phyloP scores from a whole-genome alignment of 306 rosid species.

The Dalbergia cochinchinensis region DNA sequence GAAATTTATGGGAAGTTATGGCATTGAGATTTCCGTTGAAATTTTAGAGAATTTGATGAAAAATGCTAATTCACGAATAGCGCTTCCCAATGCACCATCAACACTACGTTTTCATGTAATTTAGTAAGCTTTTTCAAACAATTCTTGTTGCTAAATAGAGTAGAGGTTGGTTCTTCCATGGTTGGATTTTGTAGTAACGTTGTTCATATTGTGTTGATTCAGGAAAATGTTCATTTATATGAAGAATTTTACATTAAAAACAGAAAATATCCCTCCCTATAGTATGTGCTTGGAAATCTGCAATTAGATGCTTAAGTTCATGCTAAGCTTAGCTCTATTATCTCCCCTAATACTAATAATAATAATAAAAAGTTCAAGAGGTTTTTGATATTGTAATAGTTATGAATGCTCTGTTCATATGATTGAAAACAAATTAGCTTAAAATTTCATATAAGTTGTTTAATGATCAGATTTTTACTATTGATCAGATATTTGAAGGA shows the following conservation, averaged over 20 bases:
- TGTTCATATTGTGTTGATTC: neutral
- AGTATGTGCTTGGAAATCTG: constrained; percentile 24
- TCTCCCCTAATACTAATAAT: neutral
- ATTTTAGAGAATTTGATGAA: constrained; percentile 25
- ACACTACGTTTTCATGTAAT: neutral
- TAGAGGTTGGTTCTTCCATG: neutral
- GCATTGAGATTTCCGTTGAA: constrained; percentile 10
- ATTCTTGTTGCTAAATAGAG: constrained; percentile 5
- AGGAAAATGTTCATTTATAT: neutral
- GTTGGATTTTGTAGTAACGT: neutral
- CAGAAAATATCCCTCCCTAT: neutral
- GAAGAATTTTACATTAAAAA: constrained; percentile 4
- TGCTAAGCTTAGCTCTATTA: constrained; percentile 1
- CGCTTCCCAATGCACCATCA: neutral
- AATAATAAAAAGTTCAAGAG: neutral
- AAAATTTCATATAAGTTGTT: neutral
- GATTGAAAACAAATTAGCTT: constrained; percentile 8
- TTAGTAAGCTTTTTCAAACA: neutral
- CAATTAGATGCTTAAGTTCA: constrained; percentile 15
- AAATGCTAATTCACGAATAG: too few species aligned
- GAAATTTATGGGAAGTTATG: neutral
- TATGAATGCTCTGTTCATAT: constrained; percentile 10
- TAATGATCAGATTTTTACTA: neutral
- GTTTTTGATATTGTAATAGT: constrained; percentile 2
- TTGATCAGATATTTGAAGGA: constrained; percentile 32